Base-by-base conservation (phyloP, 108 stramenopile genomes). In the Skeletonema menzelii region DNA sequence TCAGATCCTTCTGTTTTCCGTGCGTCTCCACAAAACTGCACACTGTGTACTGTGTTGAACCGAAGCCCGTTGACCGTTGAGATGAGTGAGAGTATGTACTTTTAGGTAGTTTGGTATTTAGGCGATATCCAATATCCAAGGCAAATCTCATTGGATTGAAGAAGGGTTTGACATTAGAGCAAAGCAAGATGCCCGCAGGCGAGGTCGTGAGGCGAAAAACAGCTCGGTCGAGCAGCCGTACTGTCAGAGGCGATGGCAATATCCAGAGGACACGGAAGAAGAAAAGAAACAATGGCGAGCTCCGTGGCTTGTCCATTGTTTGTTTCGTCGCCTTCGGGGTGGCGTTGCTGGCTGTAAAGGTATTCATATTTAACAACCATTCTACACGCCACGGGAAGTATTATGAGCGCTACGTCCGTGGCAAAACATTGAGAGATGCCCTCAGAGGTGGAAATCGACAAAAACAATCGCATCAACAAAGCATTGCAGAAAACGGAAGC, bases 401-500 rank as follows among this genome's bases (percentile, higher is more conserved):
- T 27, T 57, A 46, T 15, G 69, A 59, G 13, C 47, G 76, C 1
- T 77, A 64, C 27, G 56, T 32, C 24, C 69, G 76, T 57, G 76
- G 42, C 2, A 70, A 77, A 20, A 59, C 58, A 59, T 31, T 77
- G 34, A 56, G 76, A 60, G 64, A 77, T 70, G 69, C 76, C 4
- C 44, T 70, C 44, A 30, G 30, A 57, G 40, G 37, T 31, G 56
- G 35, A 34, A 13, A 19, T 12, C 53, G 20, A 13, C 13, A 53
- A 28, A 15, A 60, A 27, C 7, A 57, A 37, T 20, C 63, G 27
- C 22, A 31, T 58, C 59, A 61, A 27, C 31, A 63, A 28, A 34
- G 62, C 24, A 27, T 37, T 30, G 17, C 53, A 46, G 28, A 65
- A 22, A 77, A 59, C 37, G 69, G 40, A 11, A 79, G 68, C 63